These are phyloP conservation scores for Aristolochia contorta DNA, from an alignment of 164 flowering plant species.

Conservation along the genomic window DNA sequence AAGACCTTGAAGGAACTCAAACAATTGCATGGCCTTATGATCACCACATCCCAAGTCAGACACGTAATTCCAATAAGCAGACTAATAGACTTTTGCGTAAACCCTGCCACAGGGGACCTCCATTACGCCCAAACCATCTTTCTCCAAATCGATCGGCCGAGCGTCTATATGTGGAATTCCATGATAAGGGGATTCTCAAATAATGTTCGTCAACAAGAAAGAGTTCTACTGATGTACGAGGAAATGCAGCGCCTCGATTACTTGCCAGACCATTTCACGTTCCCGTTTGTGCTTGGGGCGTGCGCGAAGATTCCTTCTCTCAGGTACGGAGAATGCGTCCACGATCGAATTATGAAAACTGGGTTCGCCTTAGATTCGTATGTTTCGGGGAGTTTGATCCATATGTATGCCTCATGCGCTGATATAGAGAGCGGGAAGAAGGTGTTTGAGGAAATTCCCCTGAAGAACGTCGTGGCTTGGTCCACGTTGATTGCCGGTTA, in stretches of 20 bases:
- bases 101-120: constrained; percentile 9
- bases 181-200: constrained; percentile 18
- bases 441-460: constrained; percentile 20
- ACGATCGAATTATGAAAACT: constrained; percentile 13
- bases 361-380: constrained; percentile 22
- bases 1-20: constrained; percentile 15
- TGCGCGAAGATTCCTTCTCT: constrained; percentile 6
- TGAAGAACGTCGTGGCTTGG: constrained; percentile 25
- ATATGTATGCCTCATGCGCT: constrained; percentile 14
- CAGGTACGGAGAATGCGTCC: constrained; percentile 16
- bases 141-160: constrained; percentile 11
- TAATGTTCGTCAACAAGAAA: background rate
- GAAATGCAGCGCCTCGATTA: constrained; percentile 19
- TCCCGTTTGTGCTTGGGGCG: constrained; percentile 21
- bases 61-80: constrained; percentile 12
- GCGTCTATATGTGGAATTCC: constrained; percentile 23
- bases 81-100: constrained; percentile 18
- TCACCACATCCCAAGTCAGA: constrained; percentile 13
- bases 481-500: constrained; percentile 23
- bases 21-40: constrained; percentile 18
- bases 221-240: constrained; percentile 13
- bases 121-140: constrained; percentile 17
- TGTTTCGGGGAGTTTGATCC: constrained; percentile 16
- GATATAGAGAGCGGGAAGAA: constrained; percentile 8
- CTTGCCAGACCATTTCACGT: constrained; percentile 21